Evolutionary conservation across 306 rosid genomes (phyloP), one percentile per base, ranked within the genome.

Genomic region (Betula pendula): DNA sequence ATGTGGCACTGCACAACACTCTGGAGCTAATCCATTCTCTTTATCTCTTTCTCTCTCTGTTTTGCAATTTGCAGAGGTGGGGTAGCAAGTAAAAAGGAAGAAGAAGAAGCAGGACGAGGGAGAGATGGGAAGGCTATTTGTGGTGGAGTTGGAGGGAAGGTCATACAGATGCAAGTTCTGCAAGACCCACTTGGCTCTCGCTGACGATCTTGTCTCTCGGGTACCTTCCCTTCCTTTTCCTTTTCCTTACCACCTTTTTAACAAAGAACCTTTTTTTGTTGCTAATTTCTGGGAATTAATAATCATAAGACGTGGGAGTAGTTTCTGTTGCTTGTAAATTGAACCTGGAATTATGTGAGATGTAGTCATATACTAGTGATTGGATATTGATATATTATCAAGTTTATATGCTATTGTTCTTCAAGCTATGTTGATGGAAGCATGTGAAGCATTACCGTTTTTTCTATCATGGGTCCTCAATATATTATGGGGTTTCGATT

Each of bases 91-190:
- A 16, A 24, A 25, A 72, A 38, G 71, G 42, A 55, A 20, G 55
- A 19, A 40, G 42, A 22, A 10, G 10, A 58, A 29, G 77, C 5
- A 59, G 31, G 3, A 25, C 63, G 71, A 35, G 52, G 27, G 5
- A 40, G 20, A 79, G 68, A 91, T 92, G 96, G 98, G 93, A 77
- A 89, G 94, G 84, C 68, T 92, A 53, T 91, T 91, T 70, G 94
- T 81, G 79, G 90, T 91, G 83, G 98, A 94, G 83, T 84, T 84
- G 48, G 98, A 94, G 49, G 98, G 96, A 24, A 87, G 96, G 85
- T 90, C 88, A 8, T 91, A 91, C 35, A 89, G 96, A 86, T 94
- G 98, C 93, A 90, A 89, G 76, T 94, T 87, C 89, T 94, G 98
- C 83, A 88, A 81, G 53, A 94, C 96, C 84, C 97, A 86, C 81